These are phyloP conservation scores for Pistacia integerrima DNA, from an alignment of 345 rosid species.

Conservation along the genomic window DNA sequence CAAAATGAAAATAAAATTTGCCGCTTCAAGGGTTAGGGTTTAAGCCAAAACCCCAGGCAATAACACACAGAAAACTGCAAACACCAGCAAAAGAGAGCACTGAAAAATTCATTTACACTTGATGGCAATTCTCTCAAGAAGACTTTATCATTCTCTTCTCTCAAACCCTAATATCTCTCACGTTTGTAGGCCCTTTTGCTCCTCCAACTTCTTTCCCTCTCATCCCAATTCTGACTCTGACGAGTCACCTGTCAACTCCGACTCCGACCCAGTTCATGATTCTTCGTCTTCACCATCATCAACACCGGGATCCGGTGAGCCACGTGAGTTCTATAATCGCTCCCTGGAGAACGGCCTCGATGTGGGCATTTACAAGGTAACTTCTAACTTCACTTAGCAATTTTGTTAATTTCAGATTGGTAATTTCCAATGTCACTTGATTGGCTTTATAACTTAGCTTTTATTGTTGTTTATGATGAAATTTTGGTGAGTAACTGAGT, in stretches of 20 bases:
- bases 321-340: slow-evolving; percentile 45
- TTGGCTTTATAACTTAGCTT: not conserved
- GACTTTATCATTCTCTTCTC: slow-evolving; percentile 51
- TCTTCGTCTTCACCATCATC: slow-evolving; percentile 24
- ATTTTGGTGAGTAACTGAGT: not conserved
- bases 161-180: slow-evolving; percentile 35
- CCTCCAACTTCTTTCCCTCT: slow-evolving; percentile 39
- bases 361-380: slow-evolving; percentile 73
- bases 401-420: not conserved
- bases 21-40: slow-evolving; percentile 4
- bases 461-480: not conserved
- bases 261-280: slow-evolving; percentile 33
- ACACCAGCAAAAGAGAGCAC: not conserved
- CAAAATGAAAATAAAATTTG: not conserved
- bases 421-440: not conserved
- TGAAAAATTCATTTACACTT: slow-evolving; percentile 6
- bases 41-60: slow-evolving; percentile 11
- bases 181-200: slow-evolving; percentile 50
- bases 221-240: slow-evolving; percentile 33
- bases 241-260: slow-evolving; percentile 33
- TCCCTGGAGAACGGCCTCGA: slow-evolving; percentile 80
- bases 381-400: not conserved
- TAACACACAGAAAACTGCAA: no score
- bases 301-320: slow-evolving; percentile 20
- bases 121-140: slow-evolving; percentile 55